Base-by-base conservation (phyloP, 228 moss, liverwort and hornwort genomes). In the Sphagnum fallax region DNA sequence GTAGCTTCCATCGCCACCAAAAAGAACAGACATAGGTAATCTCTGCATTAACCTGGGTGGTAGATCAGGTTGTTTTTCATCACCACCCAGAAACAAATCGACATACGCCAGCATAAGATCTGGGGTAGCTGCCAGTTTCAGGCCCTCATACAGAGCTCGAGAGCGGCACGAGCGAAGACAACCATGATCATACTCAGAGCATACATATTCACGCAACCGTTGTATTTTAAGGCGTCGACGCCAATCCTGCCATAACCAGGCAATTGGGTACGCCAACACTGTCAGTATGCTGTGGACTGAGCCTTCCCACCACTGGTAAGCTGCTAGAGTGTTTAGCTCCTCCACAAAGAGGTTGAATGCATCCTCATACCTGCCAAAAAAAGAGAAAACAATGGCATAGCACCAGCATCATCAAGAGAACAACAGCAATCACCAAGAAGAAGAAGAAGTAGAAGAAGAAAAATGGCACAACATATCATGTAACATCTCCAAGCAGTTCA, bases 231-330 rank as follows among this genome's bases (percentile, higher is more conserved):
- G 90, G 49, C 84, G 82, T 66, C 88, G 88, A 61, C 97, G 91
- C 97, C 97, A 98, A 78, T 98, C 93, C 83, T 87, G 81, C 97
- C 97, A 98, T 67, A 91, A 91, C 93, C 93, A 98, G 16, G 91
- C 91, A 74, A 93, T 85, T 52, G 97, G 97, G 67, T 93, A 98
- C 49, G 90, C 97, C 65, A 98, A 53, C 55, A 93, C 84, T 3
- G 91, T 84, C 71, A 98, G 74, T 62, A 98, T 98, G 80, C 93
- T 98, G 76, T 98, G 91, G 48, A 92, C 93, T 59, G 97, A 98
- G 52, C 97, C 97, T 81, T 98, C 97, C 97, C 97, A 98, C 97
- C 97, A 98, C 62, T 93, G 93, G 77, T 86, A 98, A 52, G 91
- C 91, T 77, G 97, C 93, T 63, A 93, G 73, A 61, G 87, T 88